Percentiles rank a stretch among this genome's conserved stretches.
Evolutionary conservation across 371 early-diverging fungal species (phyloP).

Genomic region (Coemansia linderi): DNA sequence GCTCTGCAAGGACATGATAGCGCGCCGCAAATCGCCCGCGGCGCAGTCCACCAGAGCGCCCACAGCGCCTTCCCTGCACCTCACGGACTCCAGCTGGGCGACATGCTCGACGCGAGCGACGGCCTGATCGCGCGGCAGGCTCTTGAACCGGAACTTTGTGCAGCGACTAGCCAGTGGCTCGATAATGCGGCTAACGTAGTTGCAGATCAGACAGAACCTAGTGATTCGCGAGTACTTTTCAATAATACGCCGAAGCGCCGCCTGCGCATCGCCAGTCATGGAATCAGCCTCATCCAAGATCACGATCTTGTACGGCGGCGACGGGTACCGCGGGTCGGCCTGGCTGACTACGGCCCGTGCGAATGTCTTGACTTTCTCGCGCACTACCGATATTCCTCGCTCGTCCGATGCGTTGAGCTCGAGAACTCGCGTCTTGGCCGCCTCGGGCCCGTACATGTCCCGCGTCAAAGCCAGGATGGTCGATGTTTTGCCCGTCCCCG

Average conservation of each 20-base stretch:
- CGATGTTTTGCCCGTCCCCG: constrained; percentile 99
- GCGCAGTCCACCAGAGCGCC: constrained; percentile 73
- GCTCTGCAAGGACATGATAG: constrained; percentile 90
- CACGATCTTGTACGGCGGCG: constrained; percentile 93
- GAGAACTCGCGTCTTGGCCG: constrained; percentile 78
- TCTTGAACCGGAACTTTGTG: constrained; percentile 93
- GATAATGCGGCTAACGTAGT: constrained; percentile 92
- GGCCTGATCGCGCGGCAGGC: constrained; percentile 64
- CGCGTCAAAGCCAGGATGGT: constrained; percentile 93
- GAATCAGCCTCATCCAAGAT: constrained; percentile 99
- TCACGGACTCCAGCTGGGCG: constrained; percentile 67
- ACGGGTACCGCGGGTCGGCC: constrained; percentile 59
- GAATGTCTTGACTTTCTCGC: constrained; percentile 97
- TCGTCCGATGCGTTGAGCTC: constrained; percentile 99
- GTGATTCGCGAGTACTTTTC: constrained; percentile 95
- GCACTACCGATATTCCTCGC: constrained; percentile 94
- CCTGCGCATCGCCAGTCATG: constrained; percentile 98
- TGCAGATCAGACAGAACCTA: constrained; percentile 98
- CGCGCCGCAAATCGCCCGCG: constrained; percentile 90
- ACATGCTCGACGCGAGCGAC: constrained; percentile 62
- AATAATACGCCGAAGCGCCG: constrained; percentile 98
- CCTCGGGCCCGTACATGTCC: constrained; percentile 82
- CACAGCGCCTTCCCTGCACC: constrained; percentile 61
- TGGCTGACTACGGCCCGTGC: constrained; percentile 72
- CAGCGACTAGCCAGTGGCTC: constrained; percentile 95